Evolutionary conservation across 208 protist species (phyloP).

Genomic region (Trypanosoma grayi): DNA sequence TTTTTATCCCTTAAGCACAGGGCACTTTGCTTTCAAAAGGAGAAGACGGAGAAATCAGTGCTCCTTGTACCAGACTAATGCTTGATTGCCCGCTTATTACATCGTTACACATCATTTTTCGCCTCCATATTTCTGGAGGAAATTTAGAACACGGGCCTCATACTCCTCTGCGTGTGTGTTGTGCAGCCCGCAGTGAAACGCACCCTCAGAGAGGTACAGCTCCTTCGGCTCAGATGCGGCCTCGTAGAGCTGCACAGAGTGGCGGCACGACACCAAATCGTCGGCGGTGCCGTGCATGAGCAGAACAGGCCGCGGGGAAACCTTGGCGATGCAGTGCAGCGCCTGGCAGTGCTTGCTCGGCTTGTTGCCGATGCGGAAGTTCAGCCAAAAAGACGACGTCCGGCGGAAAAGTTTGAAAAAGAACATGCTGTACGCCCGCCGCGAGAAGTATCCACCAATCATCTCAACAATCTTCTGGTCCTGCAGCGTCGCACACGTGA

Average conservation of each 20-base stretch:
- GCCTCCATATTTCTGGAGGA: slow-evolving; percentile 47
- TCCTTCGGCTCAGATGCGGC: slow-evolving; percentile 82
- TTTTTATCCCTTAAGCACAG: no score
- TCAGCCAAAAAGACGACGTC: slow-evolving; percentile 75
- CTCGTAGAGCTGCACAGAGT: slow-evolving; percentile 80
- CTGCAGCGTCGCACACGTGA: slow-evolving; percentile 74
- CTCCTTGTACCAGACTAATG: no score
- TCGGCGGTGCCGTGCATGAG: slow-evolving; percentile 90
- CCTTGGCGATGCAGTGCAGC: slow-evolving; percentile 72
- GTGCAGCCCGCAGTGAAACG: slow-evolving; percentile 90
- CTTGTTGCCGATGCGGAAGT: slow-evolving; percentile 84
- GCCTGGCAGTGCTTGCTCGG: slow-evolving; percentile 83
- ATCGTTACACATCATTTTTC: background rate
- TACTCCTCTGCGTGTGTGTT: slow-evolving; percentile 84
- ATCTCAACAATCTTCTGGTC: slow-evolving; percentile 72
- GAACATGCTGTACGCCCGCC: slow-evolving; percentile 44
- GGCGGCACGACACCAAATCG: slow-evolving; percentile 77
- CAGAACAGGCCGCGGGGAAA: slow-evolving; percentile 78
- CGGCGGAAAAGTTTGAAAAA: slow-evolving; percentile 69
- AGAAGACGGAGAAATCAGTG: background rate
- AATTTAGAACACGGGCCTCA: slow-evolving; percentile 57
- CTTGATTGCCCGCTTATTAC: slow-evolving; percentile 18
- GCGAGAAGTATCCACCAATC: slow-evolving; percentile 76
- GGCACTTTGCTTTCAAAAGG: no score
- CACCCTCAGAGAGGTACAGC: slow-evolving; percentile 81